Conservation (phyloP, 371 early-diverging fungal species). For the Amoeboaphelidium protococcarum region DNA sequence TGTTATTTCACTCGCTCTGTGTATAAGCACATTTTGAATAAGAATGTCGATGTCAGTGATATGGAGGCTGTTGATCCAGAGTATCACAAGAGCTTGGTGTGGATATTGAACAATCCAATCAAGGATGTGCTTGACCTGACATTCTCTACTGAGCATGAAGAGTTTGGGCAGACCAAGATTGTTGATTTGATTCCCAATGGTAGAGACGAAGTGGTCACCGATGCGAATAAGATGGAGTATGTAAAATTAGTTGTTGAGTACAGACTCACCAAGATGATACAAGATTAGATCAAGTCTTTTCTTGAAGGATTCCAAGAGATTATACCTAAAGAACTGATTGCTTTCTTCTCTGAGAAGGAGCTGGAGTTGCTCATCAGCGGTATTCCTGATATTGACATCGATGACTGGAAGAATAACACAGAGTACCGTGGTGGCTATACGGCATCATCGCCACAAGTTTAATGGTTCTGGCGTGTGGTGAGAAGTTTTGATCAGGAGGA, state of each 20-base stretch:
- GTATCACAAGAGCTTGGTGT: constrained; percentile 84
- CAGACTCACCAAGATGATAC: constrained; percentile 57
- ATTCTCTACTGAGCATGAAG: constrained; percentile 75
- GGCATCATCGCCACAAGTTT: constrained; percentile 55
- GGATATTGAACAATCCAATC: constrained; percentile 93
- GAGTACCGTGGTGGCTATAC: constrained; percentile 69
- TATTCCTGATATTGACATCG: constrained; percentile 89
- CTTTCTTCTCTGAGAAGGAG: constrained; percentile 95
- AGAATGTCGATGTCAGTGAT: constrained; percentile 74
- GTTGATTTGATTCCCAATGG: constrained; percentile 78
- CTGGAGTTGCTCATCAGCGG: constrained; percentile 94
- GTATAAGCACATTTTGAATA: constrained; percentile 86
- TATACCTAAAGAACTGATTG: constrained; percentile 61
- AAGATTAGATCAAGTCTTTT: constrained; percentile 78
- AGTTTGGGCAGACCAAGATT: constrained; percentile 60
- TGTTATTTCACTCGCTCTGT: constrained; percentile 92
- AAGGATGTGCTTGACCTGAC: constrained; percentile 82
- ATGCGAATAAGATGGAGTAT: constrained; percentile 90
- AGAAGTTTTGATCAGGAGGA: constrained; percentile 91
- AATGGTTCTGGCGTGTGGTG: constrained; percentile 98
- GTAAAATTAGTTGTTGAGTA: constrained; percentile 73
- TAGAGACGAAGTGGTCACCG: constrained; percentile 70
- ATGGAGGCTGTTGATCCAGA: constrained; percentile 92
- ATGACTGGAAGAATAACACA: constrained; percentile 97
- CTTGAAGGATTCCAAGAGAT: constrained; percentile 86